Percentiles rank a stretch among this genome's conserved stretches.
These are phyloP conservation scores for Przewalskia tangutica DNA, from an alignment of 257 asterid species.

Conservation along the genomic window DNA sequence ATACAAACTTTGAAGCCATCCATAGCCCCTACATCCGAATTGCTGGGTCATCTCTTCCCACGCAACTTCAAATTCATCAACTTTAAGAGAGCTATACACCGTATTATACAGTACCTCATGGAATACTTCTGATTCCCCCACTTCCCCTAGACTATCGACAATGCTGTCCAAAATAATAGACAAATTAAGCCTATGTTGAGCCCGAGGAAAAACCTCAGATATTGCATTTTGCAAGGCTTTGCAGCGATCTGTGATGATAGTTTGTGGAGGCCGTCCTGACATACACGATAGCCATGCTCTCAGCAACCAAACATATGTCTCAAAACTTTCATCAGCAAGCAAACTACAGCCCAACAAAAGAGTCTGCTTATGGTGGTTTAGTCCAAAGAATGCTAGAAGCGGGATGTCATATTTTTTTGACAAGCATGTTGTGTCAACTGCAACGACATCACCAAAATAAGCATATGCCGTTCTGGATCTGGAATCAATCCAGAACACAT, in stretches of 20 bases:
- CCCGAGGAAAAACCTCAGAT: slow-evolving; percentile 33
- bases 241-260: slow-evolving; percentile 23
- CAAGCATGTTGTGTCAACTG: slow-evolving; percentile 24
- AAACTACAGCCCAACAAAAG: slow-evolving; percentile 27
- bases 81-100: slow-evolving; percentile 18
- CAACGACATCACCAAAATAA: slow-evolving; percentile 29
- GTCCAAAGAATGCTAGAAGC: slow-evolving; percentile 20
- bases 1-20: slow-evolving; percentile 22
- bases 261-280: slow-evolving; percentile 35
- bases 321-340: slow-evolving; percentile 24
- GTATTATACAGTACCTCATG: slow-evolving; percentile 12
- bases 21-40: slow-evolving; percentile 13
- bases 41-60: slow-evolving; percentile 33
- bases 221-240: slow-evolving; percentile 27
- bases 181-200: slow-evolving; percentile 22
- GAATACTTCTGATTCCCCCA: slow-evolving; percentile 18
- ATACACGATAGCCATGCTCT: slow-evolving; percentile 39
- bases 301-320: slow-evolving; percentile 28
- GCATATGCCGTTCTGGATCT: slow-evolving; percentile 26
- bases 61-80: slow-evolving; percentile 26
- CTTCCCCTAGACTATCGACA: slow-evolving; percentile 12
- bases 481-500: slow-evolving; percentile 32
- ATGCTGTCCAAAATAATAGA: slow-evolving; percentile 23
- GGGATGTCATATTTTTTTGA: slow-evolving; percentile 23
- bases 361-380: slow-evolving; percentile 28